These are phyloP conservation scores for Candida insectorum DNA, from an alignment of 805 yeast genomes.

Conservation along the genomic window DNA sequence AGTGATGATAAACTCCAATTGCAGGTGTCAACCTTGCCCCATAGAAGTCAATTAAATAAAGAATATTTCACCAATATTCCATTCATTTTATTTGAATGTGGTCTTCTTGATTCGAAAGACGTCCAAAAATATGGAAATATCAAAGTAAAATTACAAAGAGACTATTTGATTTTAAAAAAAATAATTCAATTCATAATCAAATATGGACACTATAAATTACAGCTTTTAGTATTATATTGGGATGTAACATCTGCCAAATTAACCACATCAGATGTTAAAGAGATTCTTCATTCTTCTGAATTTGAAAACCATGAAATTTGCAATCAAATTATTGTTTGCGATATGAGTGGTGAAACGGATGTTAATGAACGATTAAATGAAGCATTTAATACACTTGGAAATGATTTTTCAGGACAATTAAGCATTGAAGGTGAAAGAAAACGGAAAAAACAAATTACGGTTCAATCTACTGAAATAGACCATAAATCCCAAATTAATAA, in stretches of 20 bases:
- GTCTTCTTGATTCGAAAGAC: slow-evolving; percentile 25
- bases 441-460: neutral
- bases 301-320: slow-evolving; percentile 9
- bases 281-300: slow-evolving; percentile 13
- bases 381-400: slow-evolving; percentile 20
- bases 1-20: slow-evolving; percentile 25
- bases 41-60: slow-evolving; percentile 29
- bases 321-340: slow-evolving; percentile 24
- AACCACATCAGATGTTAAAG: slow-evolving; percentile 11
- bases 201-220: slow-evolving; percentile 35
- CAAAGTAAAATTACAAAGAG: slow-evolving; percentile 34
- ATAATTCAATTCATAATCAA: slow-evolving; percentile 31
- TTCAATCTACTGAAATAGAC: too few relatives aligned
- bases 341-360: slow-evolving; percentile 30
- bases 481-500: slow-evolving; percentile 6
- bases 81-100: slow-evolving; percentile 52
- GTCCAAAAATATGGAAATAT: slow-evolving; percentile 10
- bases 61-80: slow-evolving; percentile 38
- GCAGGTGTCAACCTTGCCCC: slow-evolving; percentile 40
- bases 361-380: slow-evolving; percentile 22
- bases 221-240: slow-evolving; percentile 44
- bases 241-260: slow-evolving; percentile 22
- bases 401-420: slow-evolving; percentile 24
- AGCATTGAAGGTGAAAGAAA: slow-evolving; percentile 25
- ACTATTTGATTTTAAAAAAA: slow-evolving; percentile 31